Base-by-base conservation (phyloP, 345 rosid genomes). In the Raphanus sativus region DNA sequence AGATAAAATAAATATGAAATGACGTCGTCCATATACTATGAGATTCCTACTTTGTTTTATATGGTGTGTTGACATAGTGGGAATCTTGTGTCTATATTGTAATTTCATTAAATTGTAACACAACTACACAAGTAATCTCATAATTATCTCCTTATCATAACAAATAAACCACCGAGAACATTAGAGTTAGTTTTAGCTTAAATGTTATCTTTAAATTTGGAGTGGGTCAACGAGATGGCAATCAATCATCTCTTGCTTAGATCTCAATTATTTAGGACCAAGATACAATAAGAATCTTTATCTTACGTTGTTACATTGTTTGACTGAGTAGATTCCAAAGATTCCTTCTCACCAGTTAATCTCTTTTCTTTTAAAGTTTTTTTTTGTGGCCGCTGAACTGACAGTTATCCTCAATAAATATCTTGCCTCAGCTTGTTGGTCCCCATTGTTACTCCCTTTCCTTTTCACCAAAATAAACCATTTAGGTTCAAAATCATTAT, bases 271-370 rank as follows among this genome's bases (percentile, higher is more conserved):
- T 79, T 73, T 60, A 17, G 70, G 60, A 21, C 33, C 34, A 17
- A 55, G 62, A 28, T 50, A 58, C 60, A 58, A 68, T 66, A 62
- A 69, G 77, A 70, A 76, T 76, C 70, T 76, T 81, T 15, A 50
- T 15, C 29, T 42, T 54, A 24, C 63, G 68, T 67, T 54, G 24
- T 62, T 61, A 71, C 73, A 24, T 32, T 25, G 62, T 62, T 75
- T 79, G 82, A 74, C 82, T 69, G 21, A 38, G 67, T 63, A 75
- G 82, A 80, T 74, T 80, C 82, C 82, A 69, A 11, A 75, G 82
- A 87, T 84, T 86, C 85, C 75, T 65, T 77, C 26, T 70, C 64
- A 67, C 69, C 77, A 64, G 12, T 71, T 45, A 76, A 62, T 32
- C 62, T 74, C 36, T 16, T 55, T 38, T 36, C 11, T 0, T 6